Evolutionary conservation across 306 rosid species (phyloP), one percentile per base, ranked within the genome.

Genomic region (Trifolium dubium): DNA sequence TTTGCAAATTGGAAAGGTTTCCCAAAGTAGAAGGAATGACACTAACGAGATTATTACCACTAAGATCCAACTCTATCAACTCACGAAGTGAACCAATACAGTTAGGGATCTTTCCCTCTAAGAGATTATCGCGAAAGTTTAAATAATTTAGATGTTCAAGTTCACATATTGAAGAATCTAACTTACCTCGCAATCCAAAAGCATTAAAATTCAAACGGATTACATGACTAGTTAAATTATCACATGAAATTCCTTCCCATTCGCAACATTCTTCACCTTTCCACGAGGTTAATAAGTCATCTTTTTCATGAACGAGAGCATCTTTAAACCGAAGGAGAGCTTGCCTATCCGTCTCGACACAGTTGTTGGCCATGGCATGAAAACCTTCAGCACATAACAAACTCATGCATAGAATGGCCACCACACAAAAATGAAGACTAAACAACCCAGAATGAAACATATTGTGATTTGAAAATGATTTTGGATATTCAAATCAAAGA

Each of bases 61-160:
- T 3, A 54, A 81, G 82, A 2, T 39, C 31, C 37, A 81, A 40
- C n/a, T 66, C 44, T 28, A 10, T 46, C 8, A 81, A 13, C 2
- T 66, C 19, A 30, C 9, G 8, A 11, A 82, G 79, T 40, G 82
- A 82, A 13, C 77, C 85, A 9, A 77, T 67, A 23, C 85, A 82
- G 2, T 41, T 73, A n/a, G 82, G 80, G 4, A 82, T 67, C 10
- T 62, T 30, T 19, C 80, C 77, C 34, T 49, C 8, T 12, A 77
- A 53, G 2, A 11, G 0, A 53, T 82, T 60, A 34, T 0, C 0
- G 28, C 11, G 4, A 13, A 73, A 69, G 68, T 72, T 34, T 32
- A 77, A 41, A 44, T 3, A 51, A 60, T 68, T 77, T 0, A 73
- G 55, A 77, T 77, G 63, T 13, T 67, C 5, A 12, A 81, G 8